Base-by-base conservation (phyloP, 169 alveolate species). In the Plasmodium chabaudi region DNA sequence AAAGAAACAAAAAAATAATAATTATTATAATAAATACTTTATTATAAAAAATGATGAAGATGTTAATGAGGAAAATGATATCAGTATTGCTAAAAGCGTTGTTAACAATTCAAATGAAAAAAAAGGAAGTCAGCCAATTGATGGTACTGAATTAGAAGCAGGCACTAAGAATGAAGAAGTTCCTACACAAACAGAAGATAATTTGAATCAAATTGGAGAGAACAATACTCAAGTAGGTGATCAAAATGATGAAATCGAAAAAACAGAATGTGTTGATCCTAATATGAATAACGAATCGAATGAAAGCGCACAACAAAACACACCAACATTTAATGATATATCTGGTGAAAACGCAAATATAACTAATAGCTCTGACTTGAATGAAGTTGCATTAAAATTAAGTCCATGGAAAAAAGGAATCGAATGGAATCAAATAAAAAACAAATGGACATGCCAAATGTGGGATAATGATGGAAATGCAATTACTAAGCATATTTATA, bases 391-490 rank as follows among this genome's bases (percentile, higher is more conserved):
- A 15, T 46, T 59, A 7, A 59, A 15, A 56, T 70, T 86, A 19
- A 25, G 55, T 42, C 91, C 91, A 13, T 86, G 91, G 91, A 86
- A 86, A 61, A 70, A 70, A 86, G 87, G 87, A 9, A 86, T 86
- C 46, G 69, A 86, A 53, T 86, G 91, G 91, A 49, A 86, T 51
- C 27, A 59, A 9, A 19, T 13, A n/a, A 86, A 55, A 70, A 86
- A 86, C 15, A 86, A 69, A 73, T 86, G 91, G 91, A 60, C 51
- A 39, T 86, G 91, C 46, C 69, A 68, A 17, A 46, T 60, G 5
- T 86, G 91, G 91, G 70, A 86, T 61, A 63, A 44, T 21, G 44
- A 63, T 6, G 91, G 91, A n/a, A 71, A 51, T 10, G 70, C 69
- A 86, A 86, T 86, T 44, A 86, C 91, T 5, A 86, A 86, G 49